Evolutionary conservation across 495 filamentous ascomycete genomes (phyloP), one percentile per base, ranked within the genome.

Genomic region (Hyaloscypha finlandica): DNA sequence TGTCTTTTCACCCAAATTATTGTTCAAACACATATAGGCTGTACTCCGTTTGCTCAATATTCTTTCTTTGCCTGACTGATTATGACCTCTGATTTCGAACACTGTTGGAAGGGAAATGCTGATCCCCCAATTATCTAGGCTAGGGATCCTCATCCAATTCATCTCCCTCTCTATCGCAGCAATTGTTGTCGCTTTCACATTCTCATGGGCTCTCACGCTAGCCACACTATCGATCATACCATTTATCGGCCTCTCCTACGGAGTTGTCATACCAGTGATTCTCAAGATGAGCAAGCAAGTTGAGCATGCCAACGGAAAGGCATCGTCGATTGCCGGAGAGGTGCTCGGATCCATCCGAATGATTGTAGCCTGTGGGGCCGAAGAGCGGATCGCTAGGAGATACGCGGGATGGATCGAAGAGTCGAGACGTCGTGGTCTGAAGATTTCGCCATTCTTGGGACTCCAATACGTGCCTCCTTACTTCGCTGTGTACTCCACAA

Each of bases 251-350:
- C 73, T 90, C 42, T 86, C 84, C 1, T 64, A 90, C 65, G 76
- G 89, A 33, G 88, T 88, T 0, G 86, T 87, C n/a, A 89, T 87
- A 70, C 78, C 90, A 51, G 19, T 88, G n/a, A 89, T 89, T 84
- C 81, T 83, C 0, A 79, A 87, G 54, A 80, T 83, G 57, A 86
- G 86, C 37, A 83, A 86, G 20, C 72, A 83, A 58, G 88, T 81
- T 69, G 80, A 88, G 25, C 79, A 86, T 53, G 89, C 88, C 74
- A 88, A 84, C 69, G 8, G 35, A 37, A 37, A 8, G 3, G 79
- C 85, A 0, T 77, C 74, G 0, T 70, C 69, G 9, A 81, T 84
- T 71, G 82, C 83, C 1, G 78, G 87, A 37, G 75, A 80, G 67
- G 78, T 81, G 22, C 80, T 81, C 11, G 75, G 71, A 4, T 83